Evolutionary conservation across 108 stramenopile species (phyloP).

Genomic region (Aurantiochytrium sp.): DNA sequence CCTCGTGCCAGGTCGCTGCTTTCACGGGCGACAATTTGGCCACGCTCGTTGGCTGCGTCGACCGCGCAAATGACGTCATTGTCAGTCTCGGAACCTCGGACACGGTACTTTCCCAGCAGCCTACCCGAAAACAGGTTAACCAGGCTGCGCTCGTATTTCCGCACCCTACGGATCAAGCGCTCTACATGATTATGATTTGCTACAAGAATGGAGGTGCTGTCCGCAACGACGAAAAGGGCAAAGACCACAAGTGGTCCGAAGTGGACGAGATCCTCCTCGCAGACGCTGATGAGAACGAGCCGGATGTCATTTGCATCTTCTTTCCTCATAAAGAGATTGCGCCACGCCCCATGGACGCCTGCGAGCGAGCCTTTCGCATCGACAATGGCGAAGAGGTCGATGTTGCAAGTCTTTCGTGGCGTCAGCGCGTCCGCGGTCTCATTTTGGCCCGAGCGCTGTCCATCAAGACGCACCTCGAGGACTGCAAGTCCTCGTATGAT

Average conservation of each 20-base stretch:
- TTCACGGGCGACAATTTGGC: slow-evolving; percentile 12
- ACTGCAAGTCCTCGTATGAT: not conserved
- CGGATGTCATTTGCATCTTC: not conserved
- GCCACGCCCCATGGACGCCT: not conserved
- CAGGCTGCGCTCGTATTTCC: not conserved
- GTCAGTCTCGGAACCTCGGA: slow-evolving; percentile 8
- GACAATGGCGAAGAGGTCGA: not conserved
- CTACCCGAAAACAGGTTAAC: not conserved
- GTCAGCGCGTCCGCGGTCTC: not conserved
- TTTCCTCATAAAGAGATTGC: not conserved
- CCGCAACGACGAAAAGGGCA: not conserved
- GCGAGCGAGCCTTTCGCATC: not conserved
- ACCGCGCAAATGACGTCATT: not conserved
- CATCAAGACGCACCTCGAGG: slow-evolving; percentile 6
- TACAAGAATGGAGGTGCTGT: slow-evolving; percentile 13
- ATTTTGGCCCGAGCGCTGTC: not conserved
- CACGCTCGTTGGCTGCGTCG: not conserved
- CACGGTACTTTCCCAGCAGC: not conserved
- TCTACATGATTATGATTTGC: slow-evolving; percentile 15
- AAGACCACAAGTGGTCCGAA: not conserved
- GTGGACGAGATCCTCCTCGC: not conserved
- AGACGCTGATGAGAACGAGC: not conserved
- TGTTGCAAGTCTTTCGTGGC: not conserved
- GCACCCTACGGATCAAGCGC: not conserved
- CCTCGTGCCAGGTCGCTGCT: not conserved